Percentiles rank a stretch among this genome's conserved stretches.
Evolutionary conservation across 345 rosid species (phyloP).

Genomic region (Trapa incisa): DNA sequence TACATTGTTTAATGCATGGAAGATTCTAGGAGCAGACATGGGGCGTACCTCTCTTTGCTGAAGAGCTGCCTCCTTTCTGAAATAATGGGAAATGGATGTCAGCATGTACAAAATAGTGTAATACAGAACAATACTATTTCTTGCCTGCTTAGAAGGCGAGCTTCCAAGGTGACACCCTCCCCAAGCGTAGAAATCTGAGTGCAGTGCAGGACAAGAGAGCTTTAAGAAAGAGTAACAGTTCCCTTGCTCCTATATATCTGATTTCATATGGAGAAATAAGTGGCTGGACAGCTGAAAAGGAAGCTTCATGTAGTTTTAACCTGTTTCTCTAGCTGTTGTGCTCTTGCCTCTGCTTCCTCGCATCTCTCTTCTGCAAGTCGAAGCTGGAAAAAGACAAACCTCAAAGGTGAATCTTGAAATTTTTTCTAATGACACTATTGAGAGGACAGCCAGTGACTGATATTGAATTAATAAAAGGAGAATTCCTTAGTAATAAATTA

Average conservation of each 20-base stretch:
- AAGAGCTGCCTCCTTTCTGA: constrained; percentile 85
- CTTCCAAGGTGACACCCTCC: constrained; percentile 77
- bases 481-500: too few relatives aligned
- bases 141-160: constrained; percentile 78
- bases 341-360: constrained; percentile 83
- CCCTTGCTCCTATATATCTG: background rate
- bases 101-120: background rate
- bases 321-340: constrained; percentile 82
- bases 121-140: constrained; percentile 7
- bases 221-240: background rate
- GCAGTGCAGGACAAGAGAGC: background rate
- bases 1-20: background rate
- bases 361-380: constrained; percentile 75
- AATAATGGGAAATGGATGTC: constrained; percentile 16
- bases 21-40: background rate
- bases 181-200: constrained; percentile 71
- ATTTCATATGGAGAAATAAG: too few relatives aligned
- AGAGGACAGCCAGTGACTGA: too few relatives aligned
- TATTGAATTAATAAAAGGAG: too few relatives aligned
- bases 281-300: background rate
- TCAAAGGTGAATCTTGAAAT: background rate
- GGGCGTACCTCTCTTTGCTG: constrained; percentile 79
- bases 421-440: background rate
- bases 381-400: constrained; percentile 46
- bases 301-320: constrained; percentile 16